Percentiles rank a stretch among this genome's conserved stretches.
Conservation (phyloP, 2,329 filamentous ascomycete species). For the Fusarium subtropicale region DNA sequence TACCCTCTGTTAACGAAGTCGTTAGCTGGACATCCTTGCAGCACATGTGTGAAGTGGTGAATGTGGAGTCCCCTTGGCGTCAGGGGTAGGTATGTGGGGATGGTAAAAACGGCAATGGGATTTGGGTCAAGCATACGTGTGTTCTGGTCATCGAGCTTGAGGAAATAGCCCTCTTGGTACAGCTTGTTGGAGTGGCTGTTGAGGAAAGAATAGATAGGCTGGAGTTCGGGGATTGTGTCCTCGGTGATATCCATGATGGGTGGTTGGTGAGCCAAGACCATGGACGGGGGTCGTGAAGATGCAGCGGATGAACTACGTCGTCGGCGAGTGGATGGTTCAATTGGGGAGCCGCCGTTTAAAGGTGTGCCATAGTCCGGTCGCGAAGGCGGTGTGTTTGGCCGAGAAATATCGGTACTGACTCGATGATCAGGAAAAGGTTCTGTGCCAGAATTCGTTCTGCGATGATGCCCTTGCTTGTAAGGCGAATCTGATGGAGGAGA, state of each 20-base stretch:
- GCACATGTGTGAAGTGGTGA: constrained; percentile 13
- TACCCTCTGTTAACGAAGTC: constrained; percentile 72
- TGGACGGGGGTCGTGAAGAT: constrained; percentile 78
- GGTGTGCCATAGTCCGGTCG: constrained; percentile 58
- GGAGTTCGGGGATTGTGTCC: constrained; percentile 91
- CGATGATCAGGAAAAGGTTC: constrained; percentile 53
- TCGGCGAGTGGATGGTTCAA: constrained; percentile 57
- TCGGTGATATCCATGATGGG: constrained; percentile 85
- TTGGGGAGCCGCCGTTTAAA: constrained; percentile 56
- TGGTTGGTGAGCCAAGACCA: constrained; percentile 87
- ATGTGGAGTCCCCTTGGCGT: constrained; percentile 26
- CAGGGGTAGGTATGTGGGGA: constrained; percentile 27
- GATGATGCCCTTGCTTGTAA: constrained; percentile 47
- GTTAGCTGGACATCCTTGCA: constrained; percentile 35
- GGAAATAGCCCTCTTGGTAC: constrained; percentile 97
- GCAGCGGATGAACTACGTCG: constrained; percentile 57
- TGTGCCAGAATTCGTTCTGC: constrained; percentile 47
- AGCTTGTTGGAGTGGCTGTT: constrained; percentile 97
- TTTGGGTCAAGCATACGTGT: constrained; percentile 70
- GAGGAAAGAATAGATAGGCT: constrained; percentile 92
- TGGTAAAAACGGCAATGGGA: constrained; percentile 43
- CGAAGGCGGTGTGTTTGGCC: constrained; percentile 55
- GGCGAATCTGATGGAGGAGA: constrained; percentile 56
- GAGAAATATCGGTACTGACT: constrained; percentile 51
- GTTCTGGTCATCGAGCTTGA: constrained; percentile 96